These are phyloP conservation scores for Colletotrichum sp. DNA, from an alignment of 2,329 filamentous ascomycete genomes.

Conservation along the genomic window DNA sequence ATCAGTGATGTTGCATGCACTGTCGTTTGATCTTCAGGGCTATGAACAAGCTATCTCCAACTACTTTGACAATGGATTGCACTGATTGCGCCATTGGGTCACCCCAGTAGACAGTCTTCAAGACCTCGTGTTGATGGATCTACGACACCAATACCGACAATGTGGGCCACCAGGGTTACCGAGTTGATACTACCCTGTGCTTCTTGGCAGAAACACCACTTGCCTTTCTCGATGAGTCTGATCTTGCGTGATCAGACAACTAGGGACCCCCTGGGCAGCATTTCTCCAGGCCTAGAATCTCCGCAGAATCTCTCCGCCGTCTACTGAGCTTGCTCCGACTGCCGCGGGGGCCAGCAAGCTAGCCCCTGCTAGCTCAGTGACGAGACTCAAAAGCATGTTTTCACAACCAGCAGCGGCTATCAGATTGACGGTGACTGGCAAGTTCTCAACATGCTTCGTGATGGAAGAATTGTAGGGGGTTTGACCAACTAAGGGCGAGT, in stretches of 20 bases:
- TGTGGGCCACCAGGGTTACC: neutral
- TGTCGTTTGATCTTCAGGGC: neutral
- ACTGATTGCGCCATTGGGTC: neutral
- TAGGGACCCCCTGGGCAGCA: too few relatives aligned
- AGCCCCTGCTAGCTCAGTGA: slow-evolving; percentile 44
- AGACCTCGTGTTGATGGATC: neutral
- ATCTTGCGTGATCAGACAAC: neutral
- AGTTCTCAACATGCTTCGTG: slow-evolving; percentile 48
- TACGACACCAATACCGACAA: neutral
- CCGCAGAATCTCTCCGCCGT: neutral
- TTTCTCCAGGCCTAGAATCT: neutral
- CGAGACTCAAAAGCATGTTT: slow-evolving; percentile 59
- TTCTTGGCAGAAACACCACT: neutral
- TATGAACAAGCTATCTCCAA: neutral
- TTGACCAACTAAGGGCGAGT: slow-evolving; percentile 31
- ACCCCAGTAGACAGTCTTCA: neutral
- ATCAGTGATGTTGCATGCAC: neutral
- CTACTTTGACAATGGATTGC: neutral
- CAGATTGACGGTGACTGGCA: slow-evolving; percentile 63
- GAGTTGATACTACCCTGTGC: neutral
- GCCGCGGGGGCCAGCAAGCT: neutral
- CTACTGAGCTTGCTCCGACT: neutral
- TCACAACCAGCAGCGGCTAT: slow-evolving; percentile 66
- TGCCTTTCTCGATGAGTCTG: neutral
- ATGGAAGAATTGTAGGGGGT: slow-evolving; percentile 36